Percentiles rank a stretch among this genome's conserved stretches.
Conservation (phyloP, 805 yeast genomes). For the Saccharomycopsis capsularis region DNA sequence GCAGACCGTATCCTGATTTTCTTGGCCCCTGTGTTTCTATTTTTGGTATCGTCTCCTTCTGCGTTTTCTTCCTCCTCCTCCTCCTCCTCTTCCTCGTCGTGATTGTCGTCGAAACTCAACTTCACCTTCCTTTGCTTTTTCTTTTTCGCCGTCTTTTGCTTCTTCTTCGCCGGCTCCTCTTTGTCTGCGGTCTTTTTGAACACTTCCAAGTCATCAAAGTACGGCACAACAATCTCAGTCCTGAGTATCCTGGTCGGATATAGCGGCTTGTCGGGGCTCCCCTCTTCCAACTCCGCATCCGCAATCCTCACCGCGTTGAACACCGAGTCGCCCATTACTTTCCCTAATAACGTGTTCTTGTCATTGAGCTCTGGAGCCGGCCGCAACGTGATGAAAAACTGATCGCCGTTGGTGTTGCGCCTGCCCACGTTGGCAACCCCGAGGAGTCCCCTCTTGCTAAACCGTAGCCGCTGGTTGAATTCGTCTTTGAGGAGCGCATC, state of each 20-base stretch:
- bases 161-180: constrained; percentile 20
- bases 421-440: constrained; percentile 39
- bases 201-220: constrained; percentile 38
- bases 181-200: constrained; percentile 3
- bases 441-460: constrained; percentile 46
- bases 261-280: constrained; percentile 37
- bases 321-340: constrained; percentile 48
- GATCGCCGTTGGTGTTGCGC: constrained; percentile 30
- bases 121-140: constrained; percentile 14
- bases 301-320: constrained; percentile 45
- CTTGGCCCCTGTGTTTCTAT: constrained; percentile 12
- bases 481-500: constrained; percentile 34
- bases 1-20: constrained; percentile 36
- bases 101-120: constrained; percentile 17
- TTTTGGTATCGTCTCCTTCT: constrained; percentile 4
- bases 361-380: constrained; percentile 40
- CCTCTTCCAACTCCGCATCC: constrained; percentile 38
- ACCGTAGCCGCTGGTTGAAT: constrained; percentile 44
- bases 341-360: constrained; percentile 47
- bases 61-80: constrained; percentile 14
- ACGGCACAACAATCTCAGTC: constrained; percentile 39
- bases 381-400: constrained; percentile 43
- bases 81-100: constrained; percentile 19
- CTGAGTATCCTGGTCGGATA: constrained; percentile 43
- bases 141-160: background rate